Evolutionary conservation across 345 rosid species (phyloP).

Genomic region (Bruguiera parviflora): DNA sequence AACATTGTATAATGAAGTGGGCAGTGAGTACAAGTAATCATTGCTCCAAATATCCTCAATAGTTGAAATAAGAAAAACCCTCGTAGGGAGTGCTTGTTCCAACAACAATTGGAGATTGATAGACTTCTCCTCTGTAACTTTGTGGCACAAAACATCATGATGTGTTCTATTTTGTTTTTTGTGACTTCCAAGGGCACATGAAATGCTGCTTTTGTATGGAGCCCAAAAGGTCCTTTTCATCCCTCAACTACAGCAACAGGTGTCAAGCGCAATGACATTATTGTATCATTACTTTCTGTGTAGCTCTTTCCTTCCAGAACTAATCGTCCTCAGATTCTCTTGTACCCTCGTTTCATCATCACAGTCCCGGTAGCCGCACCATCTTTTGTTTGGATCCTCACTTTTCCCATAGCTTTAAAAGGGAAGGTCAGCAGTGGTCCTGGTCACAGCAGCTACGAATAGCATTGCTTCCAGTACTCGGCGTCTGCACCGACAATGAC

Average conservation of each 20-base stretch:
- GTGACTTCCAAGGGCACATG: not conserved
- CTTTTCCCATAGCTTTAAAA: not conserved
- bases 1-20: constrained; percentile 1
- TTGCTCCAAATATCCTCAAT: not conserved
- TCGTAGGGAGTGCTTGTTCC: no score
- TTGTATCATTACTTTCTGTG: not conserved
- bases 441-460: no score
- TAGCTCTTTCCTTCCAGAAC: not conserved
- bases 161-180: not conserved
- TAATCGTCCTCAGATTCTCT: not conserved
- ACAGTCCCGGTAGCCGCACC: not conserved
- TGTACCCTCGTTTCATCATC: not conserved
- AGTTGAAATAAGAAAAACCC: not conserved
- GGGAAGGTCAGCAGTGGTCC: no score
- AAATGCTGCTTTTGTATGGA: not conserved
- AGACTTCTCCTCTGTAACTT: not conserved
- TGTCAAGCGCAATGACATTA: not conserved
- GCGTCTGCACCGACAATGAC: no score
- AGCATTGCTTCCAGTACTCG: no score
- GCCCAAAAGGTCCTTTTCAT: not conserved
- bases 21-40: constrained; percentile 4
- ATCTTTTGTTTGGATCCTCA: not conserved
- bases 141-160: not conserved
- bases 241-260: not conserved
- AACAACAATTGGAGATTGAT: no score